Base-by-base conservation (phyloP, 2,329 filamentous ascomycete genomes). In the Hortaea werneckii region DNA sequence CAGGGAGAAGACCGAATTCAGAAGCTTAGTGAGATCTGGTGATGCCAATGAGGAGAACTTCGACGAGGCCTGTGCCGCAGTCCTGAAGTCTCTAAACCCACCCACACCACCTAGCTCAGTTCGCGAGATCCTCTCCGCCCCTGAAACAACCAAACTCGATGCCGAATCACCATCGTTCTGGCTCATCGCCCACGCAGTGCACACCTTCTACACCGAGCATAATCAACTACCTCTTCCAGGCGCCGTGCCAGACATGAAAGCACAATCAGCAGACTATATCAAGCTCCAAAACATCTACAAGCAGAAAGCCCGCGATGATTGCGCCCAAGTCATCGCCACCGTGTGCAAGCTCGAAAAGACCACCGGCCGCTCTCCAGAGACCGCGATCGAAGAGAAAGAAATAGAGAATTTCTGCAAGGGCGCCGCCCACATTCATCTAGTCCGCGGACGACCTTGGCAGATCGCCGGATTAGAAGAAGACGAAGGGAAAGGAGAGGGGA, bases 361-460 rank as follows among this genome's bases (percentile, higher is more conserved):
- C 9, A 62, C 76, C 62, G 65, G 78, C 65, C 58, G 58, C 9
- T 39, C 49, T 9, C 54, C 60, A 62, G 52, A 59, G 2, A 58
- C 58, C 2, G 52, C 60, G 2, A 75, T 94, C 46, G 74, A 83
- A 40, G 72, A 79, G 39, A 77, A 78, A 44, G 87, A 95, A 57
- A 82, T 96, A 40, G 89, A 95, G 59, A 73, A 84, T 30, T 96
- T 95, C 65, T 96, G 90, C 76, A 95, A 94, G 67, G 94, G 94
- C 55, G 90, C 89, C 42, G 85, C 85, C 40, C 92, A 94, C 62
- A 84, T 95, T 62, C 94, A 92, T 67, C 77, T 96, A 41, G 82
- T 96, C 47, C 84, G 83, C 28, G 79, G 79, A 12, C 67, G 73
- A 28, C 68, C 71, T 3, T 72, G 81, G 41, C 73, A 74, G 32